Evolutionary conservation across 805 yeast genomes (phyloP), one percentile per base, ranked within the genome.

Genomic region (Starmerella powellii): DNA sequence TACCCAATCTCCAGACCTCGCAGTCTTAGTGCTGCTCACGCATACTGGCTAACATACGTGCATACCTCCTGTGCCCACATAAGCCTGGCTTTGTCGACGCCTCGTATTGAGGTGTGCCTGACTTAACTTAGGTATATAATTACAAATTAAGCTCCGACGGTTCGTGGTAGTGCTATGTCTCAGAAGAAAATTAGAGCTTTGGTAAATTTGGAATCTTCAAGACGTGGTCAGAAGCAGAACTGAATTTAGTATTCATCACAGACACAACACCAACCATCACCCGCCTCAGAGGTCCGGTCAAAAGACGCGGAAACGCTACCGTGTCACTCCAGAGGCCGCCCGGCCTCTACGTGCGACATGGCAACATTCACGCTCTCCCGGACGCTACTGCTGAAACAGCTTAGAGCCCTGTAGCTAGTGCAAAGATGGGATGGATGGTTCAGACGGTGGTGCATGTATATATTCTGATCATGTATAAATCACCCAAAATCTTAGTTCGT

Each of bases 401-500:
- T n/a, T n/a, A n/a, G n/a, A n/a, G n/a, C n/a, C n/a, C n/a, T n/a
- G n/a, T n/a, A n/a, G n/a, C n/a, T n/a, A n/a, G n/a, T n/a, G n/a
- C n/a, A n/a, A n/a, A n/a, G n/a, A n/a, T n/a, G n/a, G n/a, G n/a
- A 5, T 8, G 12, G 27, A 36, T 23, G 33, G 10, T 26, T 54
- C 58, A 54, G 58, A 52, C 53, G 58, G 58, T 54, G 58, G 53
- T 54, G 58, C 58, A 54, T 54, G 58, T 54, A 38, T 44, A 40
- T 42, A 41, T 37, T 39, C 37, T 47, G 53, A 47, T 50, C 53
- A 50, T 44, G 36, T 23, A 41, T 20, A 28, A 29, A 27, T 49
- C 53, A 49, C 53, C 41, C 46, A 44, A 34, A 34, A 40, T 44
- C 47, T 44, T 44, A 44, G 47, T 44, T 46, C 49, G 41, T 41